Evolutionary conservation across 768 basidiomycete species (phyloP).

Genomic region (Boletus barrowsii): DNA sequence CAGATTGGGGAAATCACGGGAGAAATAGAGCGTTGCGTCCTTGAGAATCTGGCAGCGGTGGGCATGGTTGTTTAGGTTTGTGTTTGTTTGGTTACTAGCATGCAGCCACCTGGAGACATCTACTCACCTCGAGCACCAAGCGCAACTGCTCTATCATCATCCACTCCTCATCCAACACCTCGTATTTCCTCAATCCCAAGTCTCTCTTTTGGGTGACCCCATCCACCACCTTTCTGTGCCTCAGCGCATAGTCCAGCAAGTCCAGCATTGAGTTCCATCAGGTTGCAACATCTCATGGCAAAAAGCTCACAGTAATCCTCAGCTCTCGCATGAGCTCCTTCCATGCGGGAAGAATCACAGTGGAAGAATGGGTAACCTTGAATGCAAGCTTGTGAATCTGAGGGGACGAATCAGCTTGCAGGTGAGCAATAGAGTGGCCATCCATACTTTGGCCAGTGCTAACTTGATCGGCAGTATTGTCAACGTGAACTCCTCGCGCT

Average conservation of each 20-base stretch:
- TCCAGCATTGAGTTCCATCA: too few species aligned
- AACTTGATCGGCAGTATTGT: constrained; percentile 21
- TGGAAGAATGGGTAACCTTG: constrained; percentile 13
- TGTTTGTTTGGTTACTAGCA: too few species aligned
- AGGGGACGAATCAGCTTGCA: background rate
- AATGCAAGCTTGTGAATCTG: constrained; percentile 24
- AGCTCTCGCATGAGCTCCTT: too few species aligned
- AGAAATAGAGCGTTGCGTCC: background rate
- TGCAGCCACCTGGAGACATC: too few species aligned
- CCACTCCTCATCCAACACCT: constrained; percentile 34
- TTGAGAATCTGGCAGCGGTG: background rate
- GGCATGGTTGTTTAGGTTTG: background rate
- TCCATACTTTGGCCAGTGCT: constrained; percentile 23
- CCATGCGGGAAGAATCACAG: constrained; percentile 21
- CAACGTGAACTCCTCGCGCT: constrained; percentile 8
- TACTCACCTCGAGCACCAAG: constrained; percentile 29
- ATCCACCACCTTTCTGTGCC: constrained; percentile 22
- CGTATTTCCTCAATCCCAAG: constrained; percentile 14
- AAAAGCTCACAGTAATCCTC: too few species aligned
- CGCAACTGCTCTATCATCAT: constrained; percentile 28
- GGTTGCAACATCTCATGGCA: too few species aligned
- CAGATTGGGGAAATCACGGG: background rate
- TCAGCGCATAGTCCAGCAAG: background rate
- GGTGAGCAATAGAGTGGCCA: background rate
- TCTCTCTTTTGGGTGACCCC: constrained; percentile 7